These are phyloP conservation scores for Colletotrichum musicola DNA, from an alignment of 2,329 filamentous ascomycete genomes.

Conservation along the genomic window DNA sequence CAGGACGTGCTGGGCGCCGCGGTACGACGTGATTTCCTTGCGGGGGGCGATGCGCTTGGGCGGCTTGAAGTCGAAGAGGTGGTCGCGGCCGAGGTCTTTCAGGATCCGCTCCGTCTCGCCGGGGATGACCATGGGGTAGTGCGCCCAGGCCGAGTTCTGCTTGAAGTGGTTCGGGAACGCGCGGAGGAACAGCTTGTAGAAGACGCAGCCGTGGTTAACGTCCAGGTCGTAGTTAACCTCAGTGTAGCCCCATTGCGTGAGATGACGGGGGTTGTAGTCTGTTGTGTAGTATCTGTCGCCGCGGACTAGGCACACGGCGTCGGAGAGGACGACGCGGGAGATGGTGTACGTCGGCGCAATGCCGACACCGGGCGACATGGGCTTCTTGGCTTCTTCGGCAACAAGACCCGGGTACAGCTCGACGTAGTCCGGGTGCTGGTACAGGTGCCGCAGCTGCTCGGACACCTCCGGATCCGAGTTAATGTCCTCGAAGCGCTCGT, in stretches of 20 bases:
- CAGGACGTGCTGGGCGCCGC: slow-evolving; percentile 72
- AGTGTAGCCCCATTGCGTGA: slow-evolving; percentile 88
- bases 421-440: slow-evolving; percentile 83
- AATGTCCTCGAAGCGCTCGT: slow-evolving; percentile 85
- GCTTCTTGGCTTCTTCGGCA: slow-evolving; percentile 79
- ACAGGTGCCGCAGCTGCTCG: slow-evolving; percentile 74
- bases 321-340: slow-evolving; percentile 80
- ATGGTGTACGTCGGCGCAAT: slow-evolving; percentile 83
- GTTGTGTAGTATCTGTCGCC: slow-evolving; percentile 83
- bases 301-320: slow-evolving; percentile 82
- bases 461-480: slow-evolving; percentile 81
- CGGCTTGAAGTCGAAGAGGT: slow-evolving; percentile 77
- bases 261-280: slow-evolving; percentile 79
- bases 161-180: slow-evolving; percentile 87
- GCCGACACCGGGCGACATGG: slow-evolving; percentile 80
- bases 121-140: slow-evolving; percentile 80
- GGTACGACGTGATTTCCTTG: slow-evolving; percentile 71
- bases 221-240: slow-evolving; percentile 79
- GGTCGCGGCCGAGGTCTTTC: slow-evolving; percentile 73
- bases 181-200: slow-evolving; percentile 85
- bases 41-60: slow-evolving; percentile 65
- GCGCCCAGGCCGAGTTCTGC: slow-evolving; percentile 82
- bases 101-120: slow-evolving; percentile 79
- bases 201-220: slow-evolving; percentile 84
- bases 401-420: slow-evolving; percentile 86